phyloP scores from a whole-genome alignment of 345 rosid species.

The Lumnitzera racemosa region DNA sequence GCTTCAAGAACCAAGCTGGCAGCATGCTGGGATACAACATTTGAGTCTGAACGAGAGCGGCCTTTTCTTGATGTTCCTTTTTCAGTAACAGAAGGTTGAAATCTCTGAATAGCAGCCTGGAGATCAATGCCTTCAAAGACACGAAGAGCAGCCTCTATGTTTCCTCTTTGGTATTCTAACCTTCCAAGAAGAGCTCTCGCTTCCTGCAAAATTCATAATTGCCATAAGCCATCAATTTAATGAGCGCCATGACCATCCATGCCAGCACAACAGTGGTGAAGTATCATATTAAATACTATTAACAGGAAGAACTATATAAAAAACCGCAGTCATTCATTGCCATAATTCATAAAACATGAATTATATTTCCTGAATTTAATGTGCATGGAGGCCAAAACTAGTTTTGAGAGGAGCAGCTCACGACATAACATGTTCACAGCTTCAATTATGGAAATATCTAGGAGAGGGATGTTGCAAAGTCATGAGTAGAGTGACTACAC shows the following conservation, averaged over 20 bases:
- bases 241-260: background rate
- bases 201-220: conserved; percentile 42
- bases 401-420: too few species aligned
- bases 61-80: conserved; percentile 43
- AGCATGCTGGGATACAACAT: conserved; percentile 62
- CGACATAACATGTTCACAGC: too few species aligned
- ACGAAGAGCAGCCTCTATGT: conserved; percentile 84
- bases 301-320: too few species aligned
- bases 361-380: too few species aligned
- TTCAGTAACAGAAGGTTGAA: conserved; percentile 55
- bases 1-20: conserved; percentile 85
- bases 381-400: too few species aligned
- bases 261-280: background rate
- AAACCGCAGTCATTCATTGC: too few species aligned
- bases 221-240: conserved; percentile 7
- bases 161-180: conserved; percentile 91
- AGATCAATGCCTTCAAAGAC: conserved; percentile 94
- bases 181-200: conserved; percentile 96
- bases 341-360: too few species aligned
- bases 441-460: too few species aligned
- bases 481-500: too few species aligned
- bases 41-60: conserved; percentile 43
- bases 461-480: too few species aligned
- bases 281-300: too few species aligned
- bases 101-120: conserved; percentile 65